Base-by-base conservation (phyloP, 306 rosid species). In the Citrullus mucosospermus region DNA sequence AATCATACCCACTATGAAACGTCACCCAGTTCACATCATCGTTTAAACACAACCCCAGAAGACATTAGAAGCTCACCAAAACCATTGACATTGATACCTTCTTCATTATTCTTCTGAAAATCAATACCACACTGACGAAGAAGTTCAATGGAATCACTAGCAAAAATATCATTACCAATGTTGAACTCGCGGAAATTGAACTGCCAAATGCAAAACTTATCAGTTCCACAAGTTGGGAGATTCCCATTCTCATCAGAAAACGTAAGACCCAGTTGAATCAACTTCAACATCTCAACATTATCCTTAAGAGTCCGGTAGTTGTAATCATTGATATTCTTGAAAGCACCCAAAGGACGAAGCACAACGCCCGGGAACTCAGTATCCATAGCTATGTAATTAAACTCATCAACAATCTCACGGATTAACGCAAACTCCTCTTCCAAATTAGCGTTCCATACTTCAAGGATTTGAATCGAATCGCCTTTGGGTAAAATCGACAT, bases 351-450 rank as follows among this genome's bases (percentile, higher is more conserved):
- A 1, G 97, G 97, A 10, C 98, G 96, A 81, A 90, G 96, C 77
- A 93, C 98, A 13, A 93, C 98, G 0, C 98, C 98, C 0, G 98
- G 98, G 61, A 93, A 93, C 88, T 93, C 98, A 0, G 98, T 91
- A 38, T 93, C 98, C 98, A 93, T 93, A 0, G 98, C 98, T 4
- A 93, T 81, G 28, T 85, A 91, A 81, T 81, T 85, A 56, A 15
- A 91, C 14, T 68, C 30, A 43, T 89, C 96, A 15, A 93, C 98
- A 43, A 93, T 80, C 32, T 82, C 88, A 8, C 97, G 97, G 72
- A 93, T 93, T 84, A 91, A 46, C 10, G 85, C 87, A 3, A 93
- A 84, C 83, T 91, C 98, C 53, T 90, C 93, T 9, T 89, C 98
- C 1, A 93, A 87, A 83, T 93, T 93, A 77, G 87, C 90, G 50